These are phyloP conservation scores for Rugonectria rugulosa DNA, from an alignment of 2,329 filamentous ascomycete species.

Conservation along the genomic window DNA sequence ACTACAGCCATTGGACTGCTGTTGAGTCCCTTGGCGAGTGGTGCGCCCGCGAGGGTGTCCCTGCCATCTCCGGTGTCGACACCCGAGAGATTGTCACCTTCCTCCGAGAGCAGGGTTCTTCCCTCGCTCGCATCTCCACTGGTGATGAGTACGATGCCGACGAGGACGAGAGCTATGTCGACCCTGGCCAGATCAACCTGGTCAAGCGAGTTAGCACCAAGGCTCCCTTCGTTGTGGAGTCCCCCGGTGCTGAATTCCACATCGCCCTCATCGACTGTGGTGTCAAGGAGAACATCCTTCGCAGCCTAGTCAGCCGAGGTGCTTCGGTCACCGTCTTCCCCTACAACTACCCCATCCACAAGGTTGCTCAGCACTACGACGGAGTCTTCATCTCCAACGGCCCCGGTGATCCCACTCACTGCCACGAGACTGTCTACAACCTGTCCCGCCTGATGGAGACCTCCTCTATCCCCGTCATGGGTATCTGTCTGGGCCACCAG, in stretches of 20 bases:
- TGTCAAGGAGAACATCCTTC: conserved; percentile 99
- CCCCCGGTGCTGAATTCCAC: conserved; percentile 83
- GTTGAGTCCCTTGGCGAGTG: conserved; percentile 92
- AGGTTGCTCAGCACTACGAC: conserved; percentile 96
- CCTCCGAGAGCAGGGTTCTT: conserved; percentile 95
- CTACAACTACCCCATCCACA: conserved; percentile 97
- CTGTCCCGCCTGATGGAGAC: conserved; percentile 89
- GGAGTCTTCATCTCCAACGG: conserved; percentile 99
- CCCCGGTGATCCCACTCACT: conserved; percentile 97
- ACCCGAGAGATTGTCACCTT: conserved; percentile 96
- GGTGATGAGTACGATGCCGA: conserved; percentile 99
- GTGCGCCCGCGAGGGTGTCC: conserved; percentile 96
- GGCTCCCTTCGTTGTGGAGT: conserved; percentile 93
- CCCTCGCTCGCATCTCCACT: conserved; percentile 90
- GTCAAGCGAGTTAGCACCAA: conserved; percentile 98
- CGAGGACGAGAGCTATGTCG: conserved; percentile 94
- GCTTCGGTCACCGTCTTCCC: conserved; percentile 94
- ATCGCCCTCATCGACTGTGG: conserved; percentile 96
- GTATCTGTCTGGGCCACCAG: conserved; percentile 96
- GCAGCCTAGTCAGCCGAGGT: conserved; percentile 89
- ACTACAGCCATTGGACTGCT: conserved; percentile 99
- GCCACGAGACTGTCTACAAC: conserved; percentile 92
- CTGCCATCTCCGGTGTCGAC: conserved; percentile 95
- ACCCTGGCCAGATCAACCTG: conserved; percentile 95
- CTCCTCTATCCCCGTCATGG: conserved; percentile 92